Conservation (phyloP, 768 basidiomycete species). For the Dentipellis fragilis region DNA sequence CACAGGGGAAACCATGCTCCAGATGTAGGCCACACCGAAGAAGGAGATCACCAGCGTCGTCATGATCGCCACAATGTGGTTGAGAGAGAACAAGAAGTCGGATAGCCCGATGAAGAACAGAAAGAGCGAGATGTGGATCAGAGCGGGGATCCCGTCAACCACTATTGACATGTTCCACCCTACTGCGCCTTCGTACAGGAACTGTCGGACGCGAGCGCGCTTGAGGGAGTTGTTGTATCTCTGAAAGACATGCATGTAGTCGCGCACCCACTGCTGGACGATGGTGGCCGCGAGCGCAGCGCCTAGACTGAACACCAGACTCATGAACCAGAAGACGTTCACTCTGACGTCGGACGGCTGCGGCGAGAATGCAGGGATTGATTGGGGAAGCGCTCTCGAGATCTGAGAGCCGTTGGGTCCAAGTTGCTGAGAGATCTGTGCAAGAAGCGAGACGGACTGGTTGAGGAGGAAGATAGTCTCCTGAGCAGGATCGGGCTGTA, state of each 20-base stretch:
- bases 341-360: constrained; percentile 24
- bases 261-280: constrained; percentile 39
- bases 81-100: constrained; percentile 27
- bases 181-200: constrained; percentile 26
- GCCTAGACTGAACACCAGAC: constrained; percentile 27
- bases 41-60: constrained; percentile 2
- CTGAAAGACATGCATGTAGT: constrained; percentile 22
- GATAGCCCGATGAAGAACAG: constrained; percentile 42
- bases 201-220: constrained; percentile 32
- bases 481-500: constrained; percentile 1
- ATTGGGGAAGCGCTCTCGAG: background rate
- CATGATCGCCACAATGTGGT: constrained; percentile 2
- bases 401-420: background rate
- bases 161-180: constrained; percentile 29
- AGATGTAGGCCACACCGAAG: constrained; percentile 11
- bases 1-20: background rate
- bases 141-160: constrained; percentile 32
- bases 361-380: constrained; percentile 6
- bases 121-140: constrained; percentile 39
- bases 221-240: constrained; percentile 17
- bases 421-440: background rate
- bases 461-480: background rate
- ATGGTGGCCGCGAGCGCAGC: constrained; percentile 35
- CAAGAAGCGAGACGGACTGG: background rate
- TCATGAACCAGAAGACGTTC: constrained; percentile 33